Evolutionary conservation across 768 basidiomycete genomes (phyloP), one percentile per base, ranked within the genome.

Genomic region (Phlegmacium glaucopus): DNA sequence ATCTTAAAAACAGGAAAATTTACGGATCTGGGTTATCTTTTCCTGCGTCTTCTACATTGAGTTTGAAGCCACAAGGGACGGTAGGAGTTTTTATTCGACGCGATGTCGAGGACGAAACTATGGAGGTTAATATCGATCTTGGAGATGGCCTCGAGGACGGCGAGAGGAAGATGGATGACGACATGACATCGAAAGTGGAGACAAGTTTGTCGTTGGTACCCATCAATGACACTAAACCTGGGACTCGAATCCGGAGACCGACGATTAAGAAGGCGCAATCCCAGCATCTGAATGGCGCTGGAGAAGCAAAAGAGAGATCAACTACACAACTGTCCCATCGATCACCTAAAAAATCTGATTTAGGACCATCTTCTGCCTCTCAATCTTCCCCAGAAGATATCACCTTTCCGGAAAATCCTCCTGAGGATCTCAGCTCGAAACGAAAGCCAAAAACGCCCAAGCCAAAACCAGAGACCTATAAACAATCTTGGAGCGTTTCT

Each of bases 401-500:
- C 41, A 25, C 10, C 42, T 16, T 26, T 41, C 15, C 39, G 42
- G 11, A 6, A 15, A 26, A 42, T 25, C 17, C 8, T 25, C 10
- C 32, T 6, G 32, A 34, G 30, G 22, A 34, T 29, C 3, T 48
- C 28, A 44, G 60, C 44, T 49, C 53, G 29, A 32, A 50, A 25
- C 42, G 48, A 47, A 39, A 50, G 49, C 7, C 12, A 30, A 46
- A 58, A 60, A 43, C 39, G 11, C 60, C 56, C 16, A 76, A 79
- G 48, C 69, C 73, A 1, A 79, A 75, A 56, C 71, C 83, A 0
- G 85, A 88, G 53, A 90, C 88, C n/a, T 91, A 87, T 68, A 90
- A 90, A 61, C 82, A 85, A 49, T 76, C 84, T 1, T 92, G 89
- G 90, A 78, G 82, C 2, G 70, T 81, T 16, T 78, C 77, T 0